Base-by-base conservation (phyloP, 179 eudicot species). In the Beta lomatogona region DNA sequence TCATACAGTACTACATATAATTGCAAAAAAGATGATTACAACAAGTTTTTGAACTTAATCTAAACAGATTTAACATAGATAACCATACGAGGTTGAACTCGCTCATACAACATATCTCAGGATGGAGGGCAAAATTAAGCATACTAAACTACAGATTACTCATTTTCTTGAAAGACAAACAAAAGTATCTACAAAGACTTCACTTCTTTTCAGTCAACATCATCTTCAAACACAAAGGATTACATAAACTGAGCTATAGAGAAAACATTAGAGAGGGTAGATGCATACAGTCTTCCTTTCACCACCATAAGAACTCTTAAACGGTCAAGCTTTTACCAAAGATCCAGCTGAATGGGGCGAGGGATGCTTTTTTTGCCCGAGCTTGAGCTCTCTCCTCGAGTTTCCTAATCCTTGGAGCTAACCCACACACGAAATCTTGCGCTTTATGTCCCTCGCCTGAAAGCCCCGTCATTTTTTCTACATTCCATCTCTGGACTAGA, bases 331-430 rank as follows among this genome's bases (percentile, higher is more conserved):
- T 77, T 77, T 77, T 86, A 4, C 81, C 83, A 41, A 88, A 88
- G 50, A 88, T 82, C 90, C 90, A 88, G 77, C 90, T 88, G 80
- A 88, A 88, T 4, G 90, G 85, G 12, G 79, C 88, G 45, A 82
- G 88, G 31, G 83, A 81, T 53, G 88, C 31, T 46, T 84, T 55
- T 73, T 88, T 88, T 0, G 86, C 88, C 41, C 88, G 80, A 13
- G 85, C 87, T 85, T 80, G 85, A 72, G 89, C 90, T 70, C 89
- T 86, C 82, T 86, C 91, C 82, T 86, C 91, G 45, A 88, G 76
- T 59, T 81, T 88, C 79, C 91, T 84, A 28, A 88, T 88, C 83
- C 91, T 88, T 0, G 91, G 87, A 72, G 89, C 87, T 85, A 88
- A 73, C 41, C 82, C 79, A 65, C 89, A 88, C 21, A 88, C 75